Base-by-base conservation (phyloP, 352 stramenopile species). In the Pythium myriotylum region DNA sequence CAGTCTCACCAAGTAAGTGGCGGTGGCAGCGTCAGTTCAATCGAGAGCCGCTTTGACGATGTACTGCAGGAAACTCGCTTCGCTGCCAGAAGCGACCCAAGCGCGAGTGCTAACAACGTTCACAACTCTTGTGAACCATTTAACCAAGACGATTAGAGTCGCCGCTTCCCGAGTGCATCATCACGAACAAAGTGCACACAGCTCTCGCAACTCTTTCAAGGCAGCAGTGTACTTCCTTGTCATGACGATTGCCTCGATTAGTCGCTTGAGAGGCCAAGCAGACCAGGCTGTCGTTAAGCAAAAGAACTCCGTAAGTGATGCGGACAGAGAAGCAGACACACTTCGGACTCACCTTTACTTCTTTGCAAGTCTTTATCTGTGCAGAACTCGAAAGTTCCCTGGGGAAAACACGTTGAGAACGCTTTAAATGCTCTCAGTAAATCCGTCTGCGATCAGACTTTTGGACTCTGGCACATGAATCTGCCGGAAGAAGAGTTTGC, bases 401-500 rank as follows among this genome's bases (percentile, higher is more conserved):
- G 83, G 83, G 71, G 68, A 19, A 87, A 88, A 59, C 77, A 88
- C 24, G 67, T 88, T 20, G 83, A 92, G 42, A 77, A 62, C 12
- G 74, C 77, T 16, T 68, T 91, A 45, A 66, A 80, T 4, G 76
- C 77, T 33, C 76, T 92, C 14, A 83, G 52, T 35, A 83, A 81
- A 27, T 91, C 81, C 7, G 73, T 92, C 27, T 80, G 70, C 58
- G 70, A 84, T 10, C 68, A 79, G 37, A 89, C 76, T 2, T 92
- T 92, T 41, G 59, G 65, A 17, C 73, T 94, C 48, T 94, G 84
- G 84, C 79, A 80, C 43, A 91, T 91, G 81, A 91, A 89, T 20
- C 63, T 89, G 4, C 84, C 84, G 1, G 84, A 94, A 56, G 84
- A 92, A 73, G 82, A 92, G 51, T 94, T 94, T 47, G 79, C 81